Conservation (phyloP, 1,284 basidiomycete species). For the Puccinia hordei region DNA sequence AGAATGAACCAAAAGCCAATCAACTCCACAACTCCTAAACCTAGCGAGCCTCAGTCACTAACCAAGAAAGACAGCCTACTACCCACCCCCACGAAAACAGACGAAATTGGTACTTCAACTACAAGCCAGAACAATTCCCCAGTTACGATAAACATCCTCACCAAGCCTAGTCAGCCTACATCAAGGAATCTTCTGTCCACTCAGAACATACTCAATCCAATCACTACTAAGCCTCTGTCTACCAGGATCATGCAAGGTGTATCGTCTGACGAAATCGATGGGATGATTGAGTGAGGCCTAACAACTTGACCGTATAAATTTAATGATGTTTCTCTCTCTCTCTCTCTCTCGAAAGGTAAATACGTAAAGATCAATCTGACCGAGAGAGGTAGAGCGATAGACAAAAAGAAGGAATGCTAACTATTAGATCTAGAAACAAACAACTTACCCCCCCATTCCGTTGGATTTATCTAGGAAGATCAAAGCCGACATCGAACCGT, state of each 20-base stretch:
- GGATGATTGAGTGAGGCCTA: slow-evolving; percentile 15
- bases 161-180: neutral
- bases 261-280: slow-evolving; percentile 22
- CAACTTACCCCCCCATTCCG: neutral
- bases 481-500: slow-evolving; percentile 24
- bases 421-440: neutral
- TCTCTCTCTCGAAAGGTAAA: neutral
- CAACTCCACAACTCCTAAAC: neutral
- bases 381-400: neutral
- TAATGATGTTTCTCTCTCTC: neutral
- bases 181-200: neutral
- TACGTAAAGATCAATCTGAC: neutral
- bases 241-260: slow-evolving; percentile 16
- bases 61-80: slow-evolving; percentile 16
- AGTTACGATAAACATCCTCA: too few species aligned
- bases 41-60: neutral
- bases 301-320: neutral
- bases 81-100: neutral
- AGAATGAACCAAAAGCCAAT: neutral
- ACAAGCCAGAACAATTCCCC: neutral
- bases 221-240: slow-evolving; percentile 4
- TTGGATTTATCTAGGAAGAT: slow-evolving; percentile 9
- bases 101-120: neutral
- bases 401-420: neutral
- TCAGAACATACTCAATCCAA: neutral